Conservation (phyloP, 352 stramenopile species). For the Phytophthora foliorum region DNA sequence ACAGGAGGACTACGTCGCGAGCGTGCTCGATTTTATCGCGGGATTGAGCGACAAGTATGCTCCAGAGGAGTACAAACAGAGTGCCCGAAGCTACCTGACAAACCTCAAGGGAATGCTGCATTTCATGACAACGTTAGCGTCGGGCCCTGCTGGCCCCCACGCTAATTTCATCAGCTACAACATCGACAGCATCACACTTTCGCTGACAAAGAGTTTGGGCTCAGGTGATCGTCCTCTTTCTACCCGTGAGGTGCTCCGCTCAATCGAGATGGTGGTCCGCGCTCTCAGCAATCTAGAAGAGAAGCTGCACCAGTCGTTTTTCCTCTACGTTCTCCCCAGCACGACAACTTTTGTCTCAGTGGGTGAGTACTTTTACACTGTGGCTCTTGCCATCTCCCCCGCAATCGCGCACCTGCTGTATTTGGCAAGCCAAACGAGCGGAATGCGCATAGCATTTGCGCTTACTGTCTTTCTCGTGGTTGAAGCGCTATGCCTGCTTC, state of each 20-base stretch:
- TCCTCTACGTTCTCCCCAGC: constrained; percentile 85
- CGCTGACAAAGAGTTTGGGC: constrained; percentile 27
- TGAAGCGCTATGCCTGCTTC: constrained; percentile 37
- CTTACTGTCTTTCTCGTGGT: constrained; percentile 48
- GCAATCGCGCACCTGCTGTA: constrained; percentile 69
- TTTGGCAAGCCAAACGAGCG: constrained; percentile 57
- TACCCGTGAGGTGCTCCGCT: constrained; percentile 53
- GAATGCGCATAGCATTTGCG: constrained; percentile 74
- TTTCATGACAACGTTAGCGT: constrained; percentile 82
- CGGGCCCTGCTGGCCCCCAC: constrained; percentile 69
- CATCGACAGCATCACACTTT: constrained; percentile 86
- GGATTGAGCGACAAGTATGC: constrained; percentile 22
- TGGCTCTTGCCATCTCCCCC: constrained; percentile 76
- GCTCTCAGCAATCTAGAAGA: constrained; percentile 90
- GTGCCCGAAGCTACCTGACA: constrained; percentile 50
- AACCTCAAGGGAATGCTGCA: constrained; percentile 78
- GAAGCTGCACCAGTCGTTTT: constrained; percentile 92
- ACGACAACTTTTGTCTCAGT: constrained; percentile 85
- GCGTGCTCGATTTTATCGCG: not conserved
- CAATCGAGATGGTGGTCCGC: constrained; percentile 75
- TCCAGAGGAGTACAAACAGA: constrained; percentile 30
- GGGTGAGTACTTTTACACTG: constrained; percentile 87
- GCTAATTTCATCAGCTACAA: constrained; percentile 90
- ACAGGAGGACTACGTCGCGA: constrained; percentile 19
- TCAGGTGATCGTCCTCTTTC: constrained; percentile 34